A percentile compares a stretch with the other conserved stretches of the same genome.
These are phyloP conservation scores for Pichia sp. DNA, from an alignment of 1,139 yeast genomes.

Conservation along the genomic window DNA sequence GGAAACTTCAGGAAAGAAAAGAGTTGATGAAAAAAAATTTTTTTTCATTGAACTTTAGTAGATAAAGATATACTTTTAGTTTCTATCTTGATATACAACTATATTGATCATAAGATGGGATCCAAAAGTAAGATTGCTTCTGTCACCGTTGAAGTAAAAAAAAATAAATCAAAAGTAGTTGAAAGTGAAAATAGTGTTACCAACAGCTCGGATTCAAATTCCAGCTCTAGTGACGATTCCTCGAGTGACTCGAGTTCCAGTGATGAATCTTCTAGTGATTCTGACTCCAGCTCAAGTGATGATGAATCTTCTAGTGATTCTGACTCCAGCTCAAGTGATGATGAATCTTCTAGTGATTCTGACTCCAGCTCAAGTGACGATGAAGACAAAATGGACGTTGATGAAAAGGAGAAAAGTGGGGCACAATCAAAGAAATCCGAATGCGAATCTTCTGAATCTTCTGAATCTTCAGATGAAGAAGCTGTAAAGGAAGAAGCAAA, in stretches of 20 bases:
- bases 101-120: too few species aligned
- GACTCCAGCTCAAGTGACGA: slow-evolving; percentile 7
- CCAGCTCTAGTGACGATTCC: slow-evolving; percentile 20
- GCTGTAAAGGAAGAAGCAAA: slow-evolving; percentile 1
- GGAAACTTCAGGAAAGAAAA: background rate
- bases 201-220: slow-evolving; percentile 10
- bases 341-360: slow-evolving; percentile 14
- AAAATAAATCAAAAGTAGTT: background rate
- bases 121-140: too few species aligned
- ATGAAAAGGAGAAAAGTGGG: background rate
- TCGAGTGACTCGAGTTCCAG: slow-evolving; percentile 7
- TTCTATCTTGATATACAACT: too few species aligned
- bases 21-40: slow-evolving; percentile 2
- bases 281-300: slow-evolving; percentile 2
- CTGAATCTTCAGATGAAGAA: slow-evolving; percentile 4
- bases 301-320: slow-evolving; percentile 19
- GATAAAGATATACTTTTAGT: too few species aligned
- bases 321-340: slow-evolving; percentile 17
- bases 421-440: background rate
- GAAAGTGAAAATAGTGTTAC: too few species aligned
- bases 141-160: background rate
- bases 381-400: background rate
- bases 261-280: slow-evolving; percentile 8
- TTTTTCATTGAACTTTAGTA: too few species aligned
- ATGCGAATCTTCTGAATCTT: background rate